phyloP scores from a whole-genome alignment of 139 green algal species.

The Bryopsis sp. region DNA sequence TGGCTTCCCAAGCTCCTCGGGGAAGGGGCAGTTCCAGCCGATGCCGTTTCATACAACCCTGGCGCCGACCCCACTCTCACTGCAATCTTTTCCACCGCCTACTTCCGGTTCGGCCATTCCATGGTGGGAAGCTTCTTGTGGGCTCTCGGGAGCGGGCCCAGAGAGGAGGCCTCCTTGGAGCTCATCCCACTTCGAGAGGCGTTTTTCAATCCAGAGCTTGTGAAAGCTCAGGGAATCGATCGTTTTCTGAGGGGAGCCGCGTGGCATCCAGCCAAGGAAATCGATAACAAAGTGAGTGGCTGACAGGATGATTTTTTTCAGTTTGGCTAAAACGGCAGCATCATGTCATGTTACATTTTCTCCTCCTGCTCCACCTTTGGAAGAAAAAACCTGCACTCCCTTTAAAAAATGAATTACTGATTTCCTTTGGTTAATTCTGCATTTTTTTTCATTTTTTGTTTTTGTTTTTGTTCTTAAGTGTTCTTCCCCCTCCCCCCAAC shows the following conservation, averaged over 20 bases:
- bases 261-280: constrained; percentile 12
- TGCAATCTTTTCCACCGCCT: constrained; percentile 14
- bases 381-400: too few species aligned
- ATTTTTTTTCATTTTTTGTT: too few species aligned
- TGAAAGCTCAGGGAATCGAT: constrained; percentile 5
- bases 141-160: constrained; percentile 1
- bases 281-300: constrained; percentile 14
- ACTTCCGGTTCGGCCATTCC: constrained; percentile 17
- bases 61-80: neutral
- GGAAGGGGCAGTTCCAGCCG: neutral
- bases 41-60: constrained; percentile 5
- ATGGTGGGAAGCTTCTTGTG: constrained; percentile 17
- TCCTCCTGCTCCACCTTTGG: too few species aligned
- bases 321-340: too few species aligned
- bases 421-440: too few species aligned
- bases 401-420: too few species aligned
- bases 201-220: constrained; percentile 19
- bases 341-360: too few species aligned
- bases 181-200: neutral
- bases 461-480: too few species aligned
- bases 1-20: constrained; percentile 14
- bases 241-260: constrained; percentile 9
- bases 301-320: too few species aligned
- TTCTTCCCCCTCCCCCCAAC: too few species aligned
- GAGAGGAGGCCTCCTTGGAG: neutral